Conservation (phyloP, 441 rosid genomes). For the Brassica hybrid region DNA sequence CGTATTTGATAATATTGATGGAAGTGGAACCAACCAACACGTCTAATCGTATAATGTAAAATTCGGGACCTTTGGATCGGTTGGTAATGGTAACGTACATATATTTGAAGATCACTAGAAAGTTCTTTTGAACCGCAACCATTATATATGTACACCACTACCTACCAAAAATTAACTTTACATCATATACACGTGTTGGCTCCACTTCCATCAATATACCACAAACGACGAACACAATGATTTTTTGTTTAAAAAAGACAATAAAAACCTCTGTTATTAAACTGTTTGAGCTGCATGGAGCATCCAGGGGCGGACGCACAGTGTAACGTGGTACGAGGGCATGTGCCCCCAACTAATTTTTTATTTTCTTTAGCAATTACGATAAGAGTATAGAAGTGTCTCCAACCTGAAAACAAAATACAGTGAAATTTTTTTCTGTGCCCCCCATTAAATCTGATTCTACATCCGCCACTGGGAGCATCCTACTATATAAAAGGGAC, state of each 20-base stretch:
- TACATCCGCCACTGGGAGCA: too few species aligned
- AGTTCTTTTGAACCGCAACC: conserved; percentile 1
- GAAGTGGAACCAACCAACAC: conserved; percentile 9
- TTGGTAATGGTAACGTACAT: background rate
- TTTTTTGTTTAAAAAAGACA: too few species aligned
- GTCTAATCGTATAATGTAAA: background rate
- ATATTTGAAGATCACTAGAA: background rate
- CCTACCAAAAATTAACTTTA: background rate
- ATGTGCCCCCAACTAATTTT: too few species aligned
- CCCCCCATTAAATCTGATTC: too few species aligned
- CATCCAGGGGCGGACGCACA: too few species aligned
- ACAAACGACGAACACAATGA: background rate
- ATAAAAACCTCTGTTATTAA: background rate
- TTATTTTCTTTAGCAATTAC: too few species aligned
- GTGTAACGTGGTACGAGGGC: too few species aligned
- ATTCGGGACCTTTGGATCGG: background rate
- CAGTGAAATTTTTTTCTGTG: too few species aligned
- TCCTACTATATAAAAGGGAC: too few species aligned
- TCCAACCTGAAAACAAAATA: too few species aligned
- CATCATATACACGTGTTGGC: background rate
- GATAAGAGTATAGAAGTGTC: too few species aligned
- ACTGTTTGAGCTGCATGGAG: background rate
- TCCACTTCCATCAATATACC: conserved; percentile 1
- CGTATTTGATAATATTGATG: background rate
- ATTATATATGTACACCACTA: conserved; percentile 3